Base-by-base conservation (phyloP, 257 asterid species). In the Striga asiatica region DNA sequence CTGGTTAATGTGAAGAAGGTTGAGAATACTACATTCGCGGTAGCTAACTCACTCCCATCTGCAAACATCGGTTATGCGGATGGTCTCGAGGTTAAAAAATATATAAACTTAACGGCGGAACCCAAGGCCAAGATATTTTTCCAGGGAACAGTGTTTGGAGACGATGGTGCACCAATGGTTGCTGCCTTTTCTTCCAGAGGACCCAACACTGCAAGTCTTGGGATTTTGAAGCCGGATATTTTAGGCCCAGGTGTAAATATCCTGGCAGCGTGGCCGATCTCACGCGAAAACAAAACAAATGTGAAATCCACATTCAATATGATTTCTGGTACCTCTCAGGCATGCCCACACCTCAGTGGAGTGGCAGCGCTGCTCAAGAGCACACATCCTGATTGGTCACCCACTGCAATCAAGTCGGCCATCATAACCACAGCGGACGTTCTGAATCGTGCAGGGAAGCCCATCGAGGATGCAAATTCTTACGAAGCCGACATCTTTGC, bases 31-130 rank as follows among this genome's bases (percentile, higher is more conserved):
- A 66, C 53, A 18, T 1, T 12, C 0, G 78, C 67, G 0, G 70
- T 46, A 2, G 51, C 71, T 43, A 65, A 56, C 48, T 70, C 65
- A 8, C 66, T 78, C 49, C 84, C 81, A 0, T 67, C 70, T 0
- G 13, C 62, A 8, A 63, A 50, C 39, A n/a, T 71, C 9, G 49
- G 49, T 8, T 64, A 29, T n/a, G 55, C 23, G 3, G 70, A 35
- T n/a, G 73, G 67, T 5, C 8, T 2, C 16, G 63, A 47, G 24
- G 45, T 74, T 24, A 42, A 38, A 16, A 50, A 31, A 1, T 78
- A 74, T 27, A 20, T 69, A 0, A 56, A 51, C 13, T 54, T 76
- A 25, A 20, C 69, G 6, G 5, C 57, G 0, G 35, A 8, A 0
- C 77, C 81, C 6, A 47, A 52, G 0, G 74, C 77, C 4, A 29